Evolutionary conservation across 148 eudicot species (phyloP).

Genomic region (Rhododendron ovatum): DNA sequence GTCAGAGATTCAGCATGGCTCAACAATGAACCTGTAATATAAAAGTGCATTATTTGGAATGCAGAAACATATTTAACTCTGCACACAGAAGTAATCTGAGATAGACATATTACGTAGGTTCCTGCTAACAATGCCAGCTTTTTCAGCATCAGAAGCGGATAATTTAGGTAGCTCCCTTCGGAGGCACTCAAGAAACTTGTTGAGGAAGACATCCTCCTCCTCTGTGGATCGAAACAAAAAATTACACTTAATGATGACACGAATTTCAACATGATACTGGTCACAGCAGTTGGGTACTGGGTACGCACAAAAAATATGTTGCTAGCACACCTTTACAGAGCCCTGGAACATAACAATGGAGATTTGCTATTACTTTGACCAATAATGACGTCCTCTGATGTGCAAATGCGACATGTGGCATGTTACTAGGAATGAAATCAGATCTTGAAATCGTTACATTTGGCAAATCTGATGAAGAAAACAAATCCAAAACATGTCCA

Average conservation of each 20-base stretch:
- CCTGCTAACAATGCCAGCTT: constrained; percentile 50
- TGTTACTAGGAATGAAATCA: constrained; percentile 36
- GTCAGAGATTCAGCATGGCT: constrained; percentile 87
- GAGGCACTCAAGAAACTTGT: constrained; percentile 67
- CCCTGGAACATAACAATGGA: constrained; percentile 91
- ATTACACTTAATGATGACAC: constrained; percentile 5
- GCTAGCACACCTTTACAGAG: constrained; percentile 67
- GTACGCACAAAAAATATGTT: neutral
- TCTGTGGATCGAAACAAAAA: constrained; percentile 43
- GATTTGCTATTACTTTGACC: constrained; percentile 95
- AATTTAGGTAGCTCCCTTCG: constrained; percentile 38
- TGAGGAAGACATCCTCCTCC: constrained; percentile 79
- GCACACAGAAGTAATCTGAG: neutral
- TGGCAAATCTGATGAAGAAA: constrained; percentile 24
- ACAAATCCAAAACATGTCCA: constrained; percentile 54
- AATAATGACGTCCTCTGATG: constrained; percentile 83
- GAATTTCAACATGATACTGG: neutral
- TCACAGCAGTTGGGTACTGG: neutral
- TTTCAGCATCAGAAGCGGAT: constrained; percentile 38
- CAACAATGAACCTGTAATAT: constrained; percentile 72
- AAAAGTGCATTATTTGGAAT: constrained; percentile 16
- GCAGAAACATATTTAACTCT: neutral
- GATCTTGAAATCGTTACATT: constrained; percentile 33
- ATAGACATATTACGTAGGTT: constrained; percentile 53
- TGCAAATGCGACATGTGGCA: constrained; percentile 65